Base-by-base conservation (phyloP, 2,329 filamentous ascomycete genomes). In the Volutella citrinella region DNA sequence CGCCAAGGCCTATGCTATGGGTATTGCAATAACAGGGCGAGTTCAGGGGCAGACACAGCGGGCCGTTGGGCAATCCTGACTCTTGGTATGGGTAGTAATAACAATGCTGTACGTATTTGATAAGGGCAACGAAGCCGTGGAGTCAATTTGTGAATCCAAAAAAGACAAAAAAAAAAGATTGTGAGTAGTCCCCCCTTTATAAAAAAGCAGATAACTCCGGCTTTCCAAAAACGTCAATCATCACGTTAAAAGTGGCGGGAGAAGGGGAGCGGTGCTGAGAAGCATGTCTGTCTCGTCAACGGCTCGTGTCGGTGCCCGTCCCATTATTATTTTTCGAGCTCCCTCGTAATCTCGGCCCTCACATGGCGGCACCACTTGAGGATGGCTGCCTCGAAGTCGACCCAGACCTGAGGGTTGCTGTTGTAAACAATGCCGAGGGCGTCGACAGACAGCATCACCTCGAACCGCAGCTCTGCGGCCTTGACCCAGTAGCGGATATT, bases 401-500 rank as follows among this genome's bases (percentile, higher is more conserved):
- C 68, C 90, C 90, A 96, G 10, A 80, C 80, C 33, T 78, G 72
- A 2, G 73, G 73, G 30, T 77, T 72, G 40, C 73, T 82, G 54
- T 82, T 83, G 55, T 90, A 84, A 15, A 95, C 90, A 7, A 96
- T 76, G 18, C 84, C 88, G 63, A 94, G 82, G 15, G 91, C 87
- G 54, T 96, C 88, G 34, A 95, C 74, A 44, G 83, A 78, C 32
- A 97, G 70, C 48, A 85, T 76, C 23, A 90, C 78, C 63, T 97
- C 93, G 82, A 91, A 98, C 35, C 93, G 80, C 38, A 97, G 72
- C 65, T 98, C 90, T 7, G 90, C 89, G 2, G 91, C 93, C 68
- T 98, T 98, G 63, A 86, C 78, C 91, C 93, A 98, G 69, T 85
- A 98, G 24, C 89, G 80, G 42, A 98, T 72, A 59, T 98, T 98